Conservation (phyloP, 345 rosid genomes). For the Sonneratia alba region DNA sequence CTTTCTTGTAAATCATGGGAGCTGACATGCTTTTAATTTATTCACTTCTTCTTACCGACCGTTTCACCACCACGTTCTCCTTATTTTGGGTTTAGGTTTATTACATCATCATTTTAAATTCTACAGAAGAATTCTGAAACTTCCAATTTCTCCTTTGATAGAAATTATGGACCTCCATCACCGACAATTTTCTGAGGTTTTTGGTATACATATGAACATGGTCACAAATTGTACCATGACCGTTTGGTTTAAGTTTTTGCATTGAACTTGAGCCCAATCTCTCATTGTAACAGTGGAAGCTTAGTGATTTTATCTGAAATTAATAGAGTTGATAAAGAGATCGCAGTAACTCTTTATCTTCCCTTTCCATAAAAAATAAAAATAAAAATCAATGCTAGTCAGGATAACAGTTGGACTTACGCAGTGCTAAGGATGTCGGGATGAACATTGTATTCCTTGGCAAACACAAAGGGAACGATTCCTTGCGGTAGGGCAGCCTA, state of each 20-base stretch:
- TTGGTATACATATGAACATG: too few species aligned
- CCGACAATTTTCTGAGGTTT: too few species aligned
- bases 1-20: not conserved
- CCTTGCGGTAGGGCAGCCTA: constrained; percentile 43
- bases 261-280: not conserved
- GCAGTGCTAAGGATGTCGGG: constrained; percentile 38
- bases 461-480: constrained; percentile 35
- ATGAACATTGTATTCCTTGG: constrained; percentile 36
- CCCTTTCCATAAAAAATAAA: too few species aligned
- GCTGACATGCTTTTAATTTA: not conserved
- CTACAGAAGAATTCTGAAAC: too few species aligned
- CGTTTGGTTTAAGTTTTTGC: not conserved
- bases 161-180: not conserved
- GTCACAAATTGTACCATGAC: too few species aligned
- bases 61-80: too few species aligned
- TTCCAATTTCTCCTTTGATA: not conserved
- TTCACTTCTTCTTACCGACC: too few species aligned
- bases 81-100: not conserved
- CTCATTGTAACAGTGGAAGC: too few species aligned
- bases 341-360: too few species aligned
- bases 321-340: not conserved
- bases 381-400: too few species aligned
- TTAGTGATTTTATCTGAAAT: not conserved
- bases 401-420: constrained; percentile 11
- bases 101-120: not conserved